Conservation (phyloP, 768 basidiomycete species). For the Kwoniella bestiolae region DNA sequence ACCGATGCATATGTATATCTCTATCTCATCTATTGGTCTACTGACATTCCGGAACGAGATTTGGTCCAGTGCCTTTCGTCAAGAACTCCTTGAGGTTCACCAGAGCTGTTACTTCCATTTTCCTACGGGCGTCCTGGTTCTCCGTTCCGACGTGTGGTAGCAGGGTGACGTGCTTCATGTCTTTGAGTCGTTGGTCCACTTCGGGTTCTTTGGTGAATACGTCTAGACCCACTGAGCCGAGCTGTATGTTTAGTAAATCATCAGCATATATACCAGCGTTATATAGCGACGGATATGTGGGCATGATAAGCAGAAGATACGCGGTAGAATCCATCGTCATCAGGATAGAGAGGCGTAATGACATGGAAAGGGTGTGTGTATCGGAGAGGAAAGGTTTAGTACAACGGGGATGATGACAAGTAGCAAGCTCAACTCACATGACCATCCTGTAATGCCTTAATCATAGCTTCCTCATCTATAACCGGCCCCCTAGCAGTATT, state of each 20-base stretch:
- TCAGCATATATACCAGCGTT: background rate
- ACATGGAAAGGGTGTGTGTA: background rate
- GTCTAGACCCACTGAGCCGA: constrained; percentile 78
- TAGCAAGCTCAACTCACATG: constrained; percentile 63
- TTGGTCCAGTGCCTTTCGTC: constrained; percentile 67
- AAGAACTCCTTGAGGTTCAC: constrained; percentile 76
- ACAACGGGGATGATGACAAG: constrained; percentile 47
- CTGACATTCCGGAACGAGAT: constrained; percentile 66
- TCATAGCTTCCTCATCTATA: constrained; percentile 65
- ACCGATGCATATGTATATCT: background rate
- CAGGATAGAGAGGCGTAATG: background rate
- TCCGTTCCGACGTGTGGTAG: constrained; percentile 85
- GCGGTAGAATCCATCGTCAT: too few relatives aligned
- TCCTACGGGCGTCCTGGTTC: constrained; percentile 52
- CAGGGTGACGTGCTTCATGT: constrained; percentile 77
- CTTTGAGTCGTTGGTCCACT: constrained; percentile 76
- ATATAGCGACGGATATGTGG: background rate
- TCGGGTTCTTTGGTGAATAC: constrained; percentile 83
- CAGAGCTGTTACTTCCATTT: constrained; percentile 33
- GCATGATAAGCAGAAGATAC: background rate
- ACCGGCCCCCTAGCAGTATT: constrained; percentile 89
- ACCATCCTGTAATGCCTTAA: background rate
- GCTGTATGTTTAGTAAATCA: constrained; percentile 62
- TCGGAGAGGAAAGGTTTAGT: background rate
- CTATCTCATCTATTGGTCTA: background rate